Conservation (phyloP, 1,139 yeast species). For the Debaryomycetaceae sp. region DNA sequence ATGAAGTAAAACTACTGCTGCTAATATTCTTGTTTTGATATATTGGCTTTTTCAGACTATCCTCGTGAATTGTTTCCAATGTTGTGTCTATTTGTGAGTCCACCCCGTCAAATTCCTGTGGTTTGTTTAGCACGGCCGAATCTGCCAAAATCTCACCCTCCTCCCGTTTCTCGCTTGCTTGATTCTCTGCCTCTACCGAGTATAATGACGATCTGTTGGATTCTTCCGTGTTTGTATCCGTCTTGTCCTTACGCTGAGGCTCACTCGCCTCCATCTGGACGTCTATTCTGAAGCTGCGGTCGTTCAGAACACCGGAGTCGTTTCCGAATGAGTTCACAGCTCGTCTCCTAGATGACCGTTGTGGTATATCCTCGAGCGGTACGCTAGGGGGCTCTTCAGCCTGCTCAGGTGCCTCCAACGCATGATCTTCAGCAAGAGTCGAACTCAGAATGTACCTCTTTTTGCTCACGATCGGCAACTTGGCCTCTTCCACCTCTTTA, state of each 20-base stretch:
- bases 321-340: not conserved
- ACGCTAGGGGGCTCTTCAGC: not conserved
- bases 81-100: not conserved
- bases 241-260: not conserved
- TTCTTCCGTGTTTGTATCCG: not conserved
- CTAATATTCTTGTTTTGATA: conserved; percentile 17
- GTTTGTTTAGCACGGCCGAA: not conserved
- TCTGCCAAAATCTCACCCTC: not conserved
- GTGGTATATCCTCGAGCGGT: conserved; percentile 9
- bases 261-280: not conserved
- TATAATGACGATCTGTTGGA: conserved; percentile 16
- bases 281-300: not conserved
- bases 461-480: not conserved
- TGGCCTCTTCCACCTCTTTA: not conserved
- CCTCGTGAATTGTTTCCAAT: not conserved
- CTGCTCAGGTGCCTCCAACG: not conserved
- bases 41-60: not conserved
- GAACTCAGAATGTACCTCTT: not conserved
- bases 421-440: not conserved
- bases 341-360: conserved; percentile 14
- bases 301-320: not conserved
- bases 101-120: not conserved
- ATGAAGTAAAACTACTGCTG: conserved; percentile 26
- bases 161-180: not conserved
- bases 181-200: conserved; percentile 13